Percentiles rank a stretch among this genome's conserved stretches.
Conservation (phyloP, 768 basidiomycete species). For the Lactarius sanguifluus region DNA sequence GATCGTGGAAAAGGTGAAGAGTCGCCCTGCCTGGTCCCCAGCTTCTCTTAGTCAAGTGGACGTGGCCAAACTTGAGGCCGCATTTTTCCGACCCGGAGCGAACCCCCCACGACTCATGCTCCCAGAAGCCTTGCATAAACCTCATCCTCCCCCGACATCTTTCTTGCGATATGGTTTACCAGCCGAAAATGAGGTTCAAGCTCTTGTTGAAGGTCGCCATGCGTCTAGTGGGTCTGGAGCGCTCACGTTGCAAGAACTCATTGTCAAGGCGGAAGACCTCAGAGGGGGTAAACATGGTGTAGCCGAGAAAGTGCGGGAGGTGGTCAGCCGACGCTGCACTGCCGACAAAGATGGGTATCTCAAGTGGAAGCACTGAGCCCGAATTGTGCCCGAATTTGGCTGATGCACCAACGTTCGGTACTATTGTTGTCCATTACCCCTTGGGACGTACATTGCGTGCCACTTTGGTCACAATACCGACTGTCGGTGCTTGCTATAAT, state of each 20-base stretch:
- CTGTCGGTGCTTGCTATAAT: neutral
- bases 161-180: constrained; percentile 61
- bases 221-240: constrained; percentile 60
- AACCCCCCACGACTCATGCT: constrained; percentile 34
- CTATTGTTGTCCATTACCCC: neutral
- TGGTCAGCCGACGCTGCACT: constrained; percentile 67
- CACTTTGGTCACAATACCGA: neutral
- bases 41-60: constrained; percentile 58
- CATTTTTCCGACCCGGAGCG: constrained; percentile 68
- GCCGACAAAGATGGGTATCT: constrained; percentile 55
- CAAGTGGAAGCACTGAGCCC: constrained; percentile 51
- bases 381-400: constrained; percentile 21
- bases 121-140: constrained; percentile 29
- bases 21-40: constrained; percentile 72
- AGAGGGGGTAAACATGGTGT: constrained; percentile 59
- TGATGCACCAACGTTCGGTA: constrained; percentile 5
- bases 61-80: constrained; percentile 49
- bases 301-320: constrained; percentile 73
- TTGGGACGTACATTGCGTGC: neutral
- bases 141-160: constrained; percentile 29
- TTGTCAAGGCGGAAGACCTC: constrained; percentile 52
- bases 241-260: constrained; percentile 60
- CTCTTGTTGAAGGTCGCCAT: constrained; percentile 64
- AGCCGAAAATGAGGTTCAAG: constrained; percentile 69
- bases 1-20: constrained; percentile 51